These are phyloP conservation scores for Suillus weaverae DNA, from an alignment of 768 basidiomycete genomes.

Conservation along the genomic window DNA sequence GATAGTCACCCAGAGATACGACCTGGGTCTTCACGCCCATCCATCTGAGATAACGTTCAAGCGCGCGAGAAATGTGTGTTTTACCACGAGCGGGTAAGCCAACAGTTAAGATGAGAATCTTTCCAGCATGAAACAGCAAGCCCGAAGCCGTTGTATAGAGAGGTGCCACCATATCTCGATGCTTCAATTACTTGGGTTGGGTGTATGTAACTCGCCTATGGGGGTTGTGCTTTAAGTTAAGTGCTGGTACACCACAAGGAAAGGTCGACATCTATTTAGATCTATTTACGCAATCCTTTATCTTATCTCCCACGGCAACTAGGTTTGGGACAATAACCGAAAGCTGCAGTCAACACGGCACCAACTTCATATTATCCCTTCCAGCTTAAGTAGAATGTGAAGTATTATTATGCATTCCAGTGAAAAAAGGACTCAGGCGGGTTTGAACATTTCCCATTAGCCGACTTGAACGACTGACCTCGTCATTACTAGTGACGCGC, in stretches of 20 bases:
- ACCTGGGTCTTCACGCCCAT: constrained; percentile 96
- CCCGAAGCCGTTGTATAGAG: constrained; percentile 91
- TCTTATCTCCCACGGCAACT: constrained; percentile 5
- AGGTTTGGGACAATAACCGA: background rate
- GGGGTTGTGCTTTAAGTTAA: background rate
- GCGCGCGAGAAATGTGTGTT: constrained; percentile 92
- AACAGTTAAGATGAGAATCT: constrained; percentile 90
- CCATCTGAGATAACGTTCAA: constrained; percentile 98
- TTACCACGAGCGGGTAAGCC: constrained; percentile 94
- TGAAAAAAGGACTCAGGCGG: background rate
- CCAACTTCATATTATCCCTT: background rate
- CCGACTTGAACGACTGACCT: constrained; percentile 45
- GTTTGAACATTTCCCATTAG: constrained; percentile 34
- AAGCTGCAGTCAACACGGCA: too few relatives aligned
- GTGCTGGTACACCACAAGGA: background rate
- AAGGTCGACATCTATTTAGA: background rate
- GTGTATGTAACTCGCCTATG: background rate
- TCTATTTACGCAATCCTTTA: background rate
- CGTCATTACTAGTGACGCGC: constrained; percentile 51
- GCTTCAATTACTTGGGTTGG: background rate
- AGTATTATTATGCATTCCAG: too few relatives aligned
- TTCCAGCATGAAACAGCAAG: constrained; percentile 88
- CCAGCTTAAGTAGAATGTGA: background rate
- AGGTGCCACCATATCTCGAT: constrained; percentile 80
- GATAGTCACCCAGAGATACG: constrained; percentile 92